Conservation (phyloP, 495 filamentous ascomycete genomes). For the Aspergillus saccharolyticus region DNA sequence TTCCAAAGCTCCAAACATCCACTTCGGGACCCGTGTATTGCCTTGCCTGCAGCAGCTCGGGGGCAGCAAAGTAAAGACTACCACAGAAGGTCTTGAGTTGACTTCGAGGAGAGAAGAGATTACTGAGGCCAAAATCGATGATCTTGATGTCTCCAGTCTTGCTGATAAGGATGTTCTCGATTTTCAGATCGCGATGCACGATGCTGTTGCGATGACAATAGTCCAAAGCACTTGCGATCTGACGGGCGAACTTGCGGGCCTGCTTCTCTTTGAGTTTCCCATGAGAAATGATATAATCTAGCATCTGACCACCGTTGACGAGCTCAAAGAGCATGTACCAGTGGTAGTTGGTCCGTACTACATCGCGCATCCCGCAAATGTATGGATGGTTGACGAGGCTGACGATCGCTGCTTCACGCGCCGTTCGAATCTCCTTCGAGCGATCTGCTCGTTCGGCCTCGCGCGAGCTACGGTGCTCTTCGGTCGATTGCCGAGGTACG, state of each 20-base stretch:
- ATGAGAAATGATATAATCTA: conserved; percentile 99
- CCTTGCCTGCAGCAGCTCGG: conserved; percentile 87
- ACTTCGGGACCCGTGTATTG: conserved; percentile 96
- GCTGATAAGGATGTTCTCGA: conserved; percentile 99
- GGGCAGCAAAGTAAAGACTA: conserved; percentile 96
- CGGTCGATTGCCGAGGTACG: conserved; percentile 82
- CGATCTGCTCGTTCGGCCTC: conserved; percentile 85
- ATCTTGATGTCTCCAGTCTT: conserved; percentile 99
- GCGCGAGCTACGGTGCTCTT: conserved; percentile 73
- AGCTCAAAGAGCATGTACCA: conserved; percentile 99
- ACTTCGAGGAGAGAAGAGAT: conserved; percentile 82
- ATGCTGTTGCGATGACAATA: conserved; percentile 99
- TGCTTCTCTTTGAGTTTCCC: conserved; percentile 98
- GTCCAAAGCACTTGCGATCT: conserved; percentile 97
- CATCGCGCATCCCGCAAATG: conserved; percentile 94
- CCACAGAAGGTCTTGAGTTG: conserved; percentile 97
- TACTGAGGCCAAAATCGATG: conserved; percentile 97
- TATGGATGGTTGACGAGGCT: conserved; percentile 93
- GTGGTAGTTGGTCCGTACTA: conserved; percentile 91
- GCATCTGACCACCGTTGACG: conserved; percentile 98
- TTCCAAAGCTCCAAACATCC: conserved; percentile 98
- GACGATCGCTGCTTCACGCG: conserved; percentile 94
- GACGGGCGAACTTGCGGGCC: conserved; percentile 92
- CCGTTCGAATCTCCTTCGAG: conserved; percentile 95
- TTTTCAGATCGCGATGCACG: conserved; percentile 96